These are phyloP conservation scores for Polysphondylium violaceum DNA, from an alignment of 78 protist species.

Conservation along the genomic window DNA sequence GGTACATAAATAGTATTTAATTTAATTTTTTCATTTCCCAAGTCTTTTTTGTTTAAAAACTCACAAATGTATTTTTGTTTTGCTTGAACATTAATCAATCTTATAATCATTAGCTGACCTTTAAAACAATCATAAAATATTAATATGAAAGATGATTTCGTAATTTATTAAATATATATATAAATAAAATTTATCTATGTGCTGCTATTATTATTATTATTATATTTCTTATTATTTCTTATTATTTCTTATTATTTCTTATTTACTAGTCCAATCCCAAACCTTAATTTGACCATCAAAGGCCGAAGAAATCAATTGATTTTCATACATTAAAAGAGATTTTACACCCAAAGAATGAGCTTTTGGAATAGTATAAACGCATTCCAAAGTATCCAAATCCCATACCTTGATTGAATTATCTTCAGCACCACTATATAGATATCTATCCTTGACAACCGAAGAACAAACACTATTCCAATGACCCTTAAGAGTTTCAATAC, in stretches of 20 bases:
- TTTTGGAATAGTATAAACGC: conserved; percentile 55
- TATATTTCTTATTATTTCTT: not conserved
- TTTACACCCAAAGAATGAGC: conserved; percentile 67
- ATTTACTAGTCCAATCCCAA: conserved; percentile 64
- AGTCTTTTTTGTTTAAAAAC: too few species aligned
- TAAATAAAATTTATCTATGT: too few species aligned
- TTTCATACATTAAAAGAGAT: conserved; percentile 3
- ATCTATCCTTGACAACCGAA: conserved; percentile 61
- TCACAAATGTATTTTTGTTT: too few species aligned
- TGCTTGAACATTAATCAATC: too few species aligned
- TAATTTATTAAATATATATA: too few species aligned
- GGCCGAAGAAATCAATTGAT: conserved; percentile 47
- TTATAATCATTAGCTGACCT: too few species aligned
- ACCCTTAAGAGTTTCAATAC: conserved; percentile 69
- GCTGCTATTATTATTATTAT: not conserved
- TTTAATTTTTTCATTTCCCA: too few species aligned
- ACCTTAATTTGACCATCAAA: conserved; percentile 62
- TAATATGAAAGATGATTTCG: too few species aligned
- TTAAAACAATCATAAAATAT: too few species aligned
- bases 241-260: not conserved
- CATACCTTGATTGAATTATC: conserved; percentile 73
- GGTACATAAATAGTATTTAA: too few species aligned
- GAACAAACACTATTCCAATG: conserved; percentile 64
- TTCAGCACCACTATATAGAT: conserved; percentile 55
- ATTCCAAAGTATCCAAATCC: conserved; percentile 72